Evolutionary conservation across 805 yeast genomes (phyloP), one percentile per base, ranked within the genome.

Genomic region (Saccharomycopsis microspora): DNA sequence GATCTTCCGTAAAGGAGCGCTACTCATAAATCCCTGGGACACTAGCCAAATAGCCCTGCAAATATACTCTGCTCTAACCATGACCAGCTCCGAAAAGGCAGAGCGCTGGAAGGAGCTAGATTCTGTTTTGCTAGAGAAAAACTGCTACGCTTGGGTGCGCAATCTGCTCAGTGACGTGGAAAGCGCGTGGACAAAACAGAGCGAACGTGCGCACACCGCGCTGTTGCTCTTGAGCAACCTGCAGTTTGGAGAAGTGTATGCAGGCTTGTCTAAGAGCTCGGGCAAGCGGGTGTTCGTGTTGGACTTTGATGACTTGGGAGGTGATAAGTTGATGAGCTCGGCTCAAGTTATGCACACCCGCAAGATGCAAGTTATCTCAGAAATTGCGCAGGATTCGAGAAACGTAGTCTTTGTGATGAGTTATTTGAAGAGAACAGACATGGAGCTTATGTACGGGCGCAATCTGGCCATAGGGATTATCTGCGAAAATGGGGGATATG

Each of bases 21-120:
- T 85, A 3, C 63, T 87, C 36, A 80, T 90, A 36, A 93, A 93
- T 58, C 98, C 98, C 1, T 93, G 97, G 95, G 90, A 88, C 63
- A 69, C 75, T 32, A 73, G 70, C 41, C 74, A 74, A 50, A 76
- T 88, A 51, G 70, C 93, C 0, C 69, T 75, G n/a, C 69, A 75
- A 5, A 82, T 86, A 47, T 69, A 76, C 52, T 48, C 57, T 5
- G 86, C 85, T n/a, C 64, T 93, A 39, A 76, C 75, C 10, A 79
- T 88, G 87, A 48, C 71, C 4, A 60, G 60, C 1, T 70, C 66
- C n/a, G 90, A 83, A 52, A 78, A 78, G 51, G 56, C 63, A 34
- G 55, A 64, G 35, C 71, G 86, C 42, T 87, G 95, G 93, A 61
- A 70, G 19, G 64, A 63, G 27, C 70, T 86, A 59, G 68, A 74